These are phyloP conservation scores for Piper betle DNA, from an alignment of 164 flowering plant genomes.

Conservation along the genomic window DNA sequence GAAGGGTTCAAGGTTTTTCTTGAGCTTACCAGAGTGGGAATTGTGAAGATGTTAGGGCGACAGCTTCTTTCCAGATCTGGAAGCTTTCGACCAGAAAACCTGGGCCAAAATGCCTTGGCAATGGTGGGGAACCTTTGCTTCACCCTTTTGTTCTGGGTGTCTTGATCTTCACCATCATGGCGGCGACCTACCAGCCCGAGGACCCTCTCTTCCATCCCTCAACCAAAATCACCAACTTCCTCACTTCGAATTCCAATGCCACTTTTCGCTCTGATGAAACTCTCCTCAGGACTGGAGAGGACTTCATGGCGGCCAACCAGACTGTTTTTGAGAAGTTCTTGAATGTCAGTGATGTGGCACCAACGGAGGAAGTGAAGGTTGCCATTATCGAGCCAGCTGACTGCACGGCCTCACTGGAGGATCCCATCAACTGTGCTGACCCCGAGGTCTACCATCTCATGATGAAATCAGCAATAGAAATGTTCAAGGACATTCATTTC, in stretches of 20 bases:
- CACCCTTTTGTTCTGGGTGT: slow-evolving; percentile 66
- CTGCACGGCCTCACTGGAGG: slow-evolving; percentile 27
- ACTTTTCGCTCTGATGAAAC: slow-evolving; percentile 66
- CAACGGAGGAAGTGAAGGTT: not conserved
- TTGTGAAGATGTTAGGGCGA: slow-evolving; percentile 44
- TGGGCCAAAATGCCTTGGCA: slow-evolving; percentile 53
- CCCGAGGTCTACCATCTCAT: slow-evolving; percentile 72
- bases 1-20: no score
- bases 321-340: slow-evolving; percentile 40
- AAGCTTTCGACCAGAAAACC: slow-evolving; percentile 62
- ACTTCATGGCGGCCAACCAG: slow-evolving; percentile 52
- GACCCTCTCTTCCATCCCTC: slow-evolving; percentile 93
- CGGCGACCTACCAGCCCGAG: slow-evolving; percentile 92
- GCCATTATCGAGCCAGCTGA: slow-evolving; percentile 2
- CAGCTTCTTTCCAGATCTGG: slow-evolving; percentile 33
- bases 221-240: slow-evolving; percentile 51
- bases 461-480: slow-evolving; percentile 66
- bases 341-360: slow-evolving; percentile 47
- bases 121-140: slow-evolving; percentile 76
- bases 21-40: no score
- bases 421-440: slow-evolving; percentile 55
- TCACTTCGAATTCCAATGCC: slow-evolving; percentile 72
- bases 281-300: slow-evolving; percentile 71
- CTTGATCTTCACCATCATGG: slow-evolving; percentile 76
- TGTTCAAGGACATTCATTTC: slow-evolving; percentile 73